Evolutionary conservation across 345 rosid species (phyloP).

Genomic region (Populus alba): DNA sequence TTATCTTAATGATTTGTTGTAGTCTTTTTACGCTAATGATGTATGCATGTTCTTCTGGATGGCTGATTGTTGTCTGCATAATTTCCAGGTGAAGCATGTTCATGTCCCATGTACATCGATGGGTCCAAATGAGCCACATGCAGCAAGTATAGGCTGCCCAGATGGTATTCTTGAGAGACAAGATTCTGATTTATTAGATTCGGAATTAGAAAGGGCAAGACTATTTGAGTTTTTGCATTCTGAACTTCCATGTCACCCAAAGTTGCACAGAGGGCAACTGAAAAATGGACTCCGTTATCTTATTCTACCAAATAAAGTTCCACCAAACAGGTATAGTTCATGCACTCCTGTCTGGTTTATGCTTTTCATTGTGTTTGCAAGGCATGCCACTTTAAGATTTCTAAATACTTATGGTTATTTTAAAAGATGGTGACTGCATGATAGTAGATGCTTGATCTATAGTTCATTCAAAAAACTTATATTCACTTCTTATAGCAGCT

Average conservation of each 20-base stretch:
- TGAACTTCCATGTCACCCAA: constrained; percentile 88
- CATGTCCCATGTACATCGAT: constrained; percentile 62
- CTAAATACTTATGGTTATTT: neutral
- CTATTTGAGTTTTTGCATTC: constrained; percentile 56
- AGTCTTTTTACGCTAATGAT: neutral
- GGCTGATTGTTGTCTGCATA: neutral
- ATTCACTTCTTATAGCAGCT: neutral
- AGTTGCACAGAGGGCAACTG: constrained; percentile 75
- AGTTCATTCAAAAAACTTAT: neutral
- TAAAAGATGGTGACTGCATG: neutral
- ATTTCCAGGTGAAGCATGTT: constrained; percentile 45
- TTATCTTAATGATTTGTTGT: neutral
- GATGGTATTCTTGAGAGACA: constrained; percentile 75
- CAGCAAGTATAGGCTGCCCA: constrained; percentile 79
- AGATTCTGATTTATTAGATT: constrained; percentile 51
- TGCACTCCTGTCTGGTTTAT: neutral
- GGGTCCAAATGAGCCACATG: constrained; percentile 99
- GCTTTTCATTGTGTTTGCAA: neutral
- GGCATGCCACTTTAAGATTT: neutral
- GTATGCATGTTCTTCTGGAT: neutral
- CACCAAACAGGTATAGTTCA: constrained; percentile 69
- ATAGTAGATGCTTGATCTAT: constrained; percentile 6
- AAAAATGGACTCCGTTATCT: constrained; percentile 95
- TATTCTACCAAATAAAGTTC: constrained; percentile 94
- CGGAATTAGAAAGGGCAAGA: constrained; percentile 44